Conservation (phyloP, 2,329 filamentous ascomycete genomes). For the Coniochaeta ligniaria region DNA sequence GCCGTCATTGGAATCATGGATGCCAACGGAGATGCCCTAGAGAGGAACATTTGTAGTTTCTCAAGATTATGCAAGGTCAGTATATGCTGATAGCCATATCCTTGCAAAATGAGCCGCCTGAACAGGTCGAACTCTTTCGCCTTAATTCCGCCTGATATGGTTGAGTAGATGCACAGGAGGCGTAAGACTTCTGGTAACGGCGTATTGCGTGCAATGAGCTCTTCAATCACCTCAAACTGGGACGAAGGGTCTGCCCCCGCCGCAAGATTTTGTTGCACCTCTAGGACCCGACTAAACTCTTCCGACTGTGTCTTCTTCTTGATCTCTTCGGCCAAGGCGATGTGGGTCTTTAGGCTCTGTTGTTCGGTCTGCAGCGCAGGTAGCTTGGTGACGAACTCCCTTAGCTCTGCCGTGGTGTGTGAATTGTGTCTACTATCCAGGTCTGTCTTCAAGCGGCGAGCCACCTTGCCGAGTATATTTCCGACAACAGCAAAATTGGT, state of each 20-base stretch:
- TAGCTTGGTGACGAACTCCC: constrained; percentile 90
- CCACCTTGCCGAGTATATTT: constrained; percentile 80
- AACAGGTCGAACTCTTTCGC: constrained; percentile 85
- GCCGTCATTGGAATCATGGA: constrained; percentile 72
- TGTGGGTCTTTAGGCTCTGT: constrained; percentile 86
- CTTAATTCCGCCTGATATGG: constrained; percentile 80
- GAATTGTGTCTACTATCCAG: constrained; percentile 82
- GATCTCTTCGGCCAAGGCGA: constrained; percentile 87
- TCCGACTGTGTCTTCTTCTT: constrained; percentile 89
- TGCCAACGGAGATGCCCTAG: constrained; percentile 69
- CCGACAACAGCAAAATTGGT: constrained; percentile 95
- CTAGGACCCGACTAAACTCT: constrained; percentile 77
- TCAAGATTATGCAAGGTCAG: constrained; percentile 84
- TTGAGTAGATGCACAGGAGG: constrained; percentile 85
- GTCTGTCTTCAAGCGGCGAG: constrained; percentile 74
- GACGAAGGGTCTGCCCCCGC: constrained; percentile 83
- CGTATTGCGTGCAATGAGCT: constrained; percentile 83
- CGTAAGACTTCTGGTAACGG: constrained; percentile 77
- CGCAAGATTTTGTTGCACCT: constrained; percentile 92
- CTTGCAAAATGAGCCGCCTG: constrained; percentile 79
- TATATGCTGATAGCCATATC: constrained; percentile 91
- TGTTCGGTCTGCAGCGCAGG: constrained; percentile 91
- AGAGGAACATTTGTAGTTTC: constrained; percentile 78
- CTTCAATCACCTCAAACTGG: constrained; percentile 86
- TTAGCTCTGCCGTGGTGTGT: constrained; percentile 83